A percentile compares a stretch with the other conserved stretches of the same genome.
Evolutionary conservation across 148 eudicot species (phyloP).

Genomic region (Rhododendron kiyosumense): DNA sequence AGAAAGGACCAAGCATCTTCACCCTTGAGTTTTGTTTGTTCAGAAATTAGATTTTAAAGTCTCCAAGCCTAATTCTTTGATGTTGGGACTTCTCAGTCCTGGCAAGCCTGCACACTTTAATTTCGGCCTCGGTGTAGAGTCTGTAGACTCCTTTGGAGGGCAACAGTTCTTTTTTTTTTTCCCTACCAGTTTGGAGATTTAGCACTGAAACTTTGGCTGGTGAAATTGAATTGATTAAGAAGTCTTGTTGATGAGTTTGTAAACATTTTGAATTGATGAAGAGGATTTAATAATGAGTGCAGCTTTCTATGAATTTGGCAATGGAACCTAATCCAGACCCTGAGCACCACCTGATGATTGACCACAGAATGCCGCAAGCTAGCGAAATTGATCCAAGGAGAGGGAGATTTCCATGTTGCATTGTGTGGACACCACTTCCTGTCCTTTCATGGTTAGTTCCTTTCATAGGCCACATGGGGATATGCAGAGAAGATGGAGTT

Average conservation of each 20-base stretch:
- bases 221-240: neutral
- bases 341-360: conserved; percentile 51
- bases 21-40: neutral
- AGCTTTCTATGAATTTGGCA: conserved; percentile 10
- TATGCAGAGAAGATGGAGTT: conserved; percentile 94
- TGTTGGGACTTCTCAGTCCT: neutral
- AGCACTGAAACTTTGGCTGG: neutral
- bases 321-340: conserved; percentile 47
- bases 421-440: conserved; percentile 96
- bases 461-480: conserved; percentile 86
- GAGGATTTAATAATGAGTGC: neutral
- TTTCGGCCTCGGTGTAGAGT: neutral
- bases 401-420: conserved; percentile 74
- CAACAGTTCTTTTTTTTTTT: neutral
- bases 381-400: conserved; percentile 70
- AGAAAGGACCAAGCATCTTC: neutral
- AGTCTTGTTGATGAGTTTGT: neutral
- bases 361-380: conserved; percentile 19
- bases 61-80: neutral
- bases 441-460: conserved; percentile 89
- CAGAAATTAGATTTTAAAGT: neutral
- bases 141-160: neutral
- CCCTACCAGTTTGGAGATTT: neutral
- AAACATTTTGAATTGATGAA: neutral
- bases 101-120: neutral